Conservation (phyloP, 768 basidiomycete genomes). For the Mrakia gelida region DNA sequence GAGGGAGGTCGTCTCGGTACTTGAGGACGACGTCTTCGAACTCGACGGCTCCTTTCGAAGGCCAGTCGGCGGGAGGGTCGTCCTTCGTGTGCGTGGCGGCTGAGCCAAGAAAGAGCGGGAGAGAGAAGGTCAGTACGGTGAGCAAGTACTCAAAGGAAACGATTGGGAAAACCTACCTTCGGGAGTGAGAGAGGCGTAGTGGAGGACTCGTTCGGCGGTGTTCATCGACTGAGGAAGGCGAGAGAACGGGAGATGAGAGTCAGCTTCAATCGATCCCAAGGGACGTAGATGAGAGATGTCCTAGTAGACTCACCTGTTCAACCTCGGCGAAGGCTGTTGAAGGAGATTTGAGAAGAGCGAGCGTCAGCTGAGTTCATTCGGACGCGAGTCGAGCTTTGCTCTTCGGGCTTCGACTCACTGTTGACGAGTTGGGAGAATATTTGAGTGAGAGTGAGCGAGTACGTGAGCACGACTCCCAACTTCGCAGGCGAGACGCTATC, state of each 20-base stretch:
- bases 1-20: slow-evolving; percentile 79
- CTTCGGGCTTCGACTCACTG: neutral
- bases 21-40: slow-evolving; percentile 70
- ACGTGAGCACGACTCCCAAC: slow-evolving; percentile 71
- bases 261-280: no score
- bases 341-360: no score
- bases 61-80: slow-evolving; percentile 66
- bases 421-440: slow-evolving; percentile 23
- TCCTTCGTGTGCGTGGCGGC: slow-evolving; percentile 61
- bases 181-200: slow-evolving; percentile 70
- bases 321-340: no score
- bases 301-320: neutral
- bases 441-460: slow-evolving; percentile 20
- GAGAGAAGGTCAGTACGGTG: no score
- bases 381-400: no score
- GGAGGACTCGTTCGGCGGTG: slow-evolving; percentile 58
- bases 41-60: slow-evolving; percentile 64
- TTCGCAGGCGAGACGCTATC: slow-evolving; percentile 73
- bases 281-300: no score
- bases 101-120: neutral
- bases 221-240: slow-evolving; percentile 59
- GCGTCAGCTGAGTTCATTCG: no score
- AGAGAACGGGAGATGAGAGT: neutral
- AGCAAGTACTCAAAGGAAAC: no score
- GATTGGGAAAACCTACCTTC: slow-evolving; percentile 23